phyloP scores from a whole-genome alignment of 2,329 filamentous ascomycete species.

The Atkinsonella texensis region DNA sequence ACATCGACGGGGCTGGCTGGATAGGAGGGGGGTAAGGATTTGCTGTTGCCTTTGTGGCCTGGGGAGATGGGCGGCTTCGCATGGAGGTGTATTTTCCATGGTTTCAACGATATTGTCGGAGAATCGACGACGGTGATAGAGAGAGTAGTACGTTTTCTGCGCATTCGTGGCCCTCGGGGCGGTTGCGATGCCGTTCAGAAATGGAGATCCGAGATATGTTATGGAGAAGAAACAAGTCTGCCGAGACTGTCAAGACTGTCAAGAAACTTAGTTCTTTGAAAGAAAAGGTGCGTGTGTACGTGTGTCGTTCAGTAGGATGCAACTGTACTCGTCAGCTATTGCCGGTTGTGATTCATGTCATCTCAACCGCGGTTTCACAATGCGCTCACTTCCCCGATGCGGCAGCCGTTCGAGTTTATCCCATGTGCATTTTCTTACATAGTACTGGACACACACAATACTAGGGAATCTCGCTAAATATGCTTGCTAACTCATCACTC shows the following conservation, averaged over 20 bases:
- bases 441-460: background rate
- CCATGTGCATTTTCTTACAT: background rate
- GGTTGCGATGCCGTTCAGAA: background rate
- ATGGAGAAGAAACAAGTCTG: background rate
- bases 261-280: too few species aligned
- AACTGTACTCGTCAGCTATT: background rate
- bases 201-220: background rate
- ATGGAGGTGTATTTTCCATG: background rate
- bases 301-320: background rate
- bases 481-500: constrained; percentile 37
- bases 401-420: background rate
- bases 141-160: background rate
- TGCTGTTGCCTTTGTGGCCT: background rate
- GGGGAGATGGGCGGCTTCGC: background rate
- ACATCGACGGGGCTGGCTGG: background rate
- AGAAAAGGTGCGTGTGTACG: background rate
- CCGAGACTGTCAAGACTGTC: too few species aligned
- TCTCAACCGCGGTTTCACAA: background rate
- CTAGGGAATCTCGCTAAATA: background rate
- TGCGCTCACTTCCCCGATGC: background rate
- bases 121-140: background rate
- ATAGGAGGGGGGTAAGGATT: background rate
- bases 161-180: too few species aligned
- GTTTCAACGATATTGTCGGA: background rate
- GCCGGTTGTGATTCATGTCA: background rate